Evolutionary conservation across 441 rosid species (phyloP).

Genomic region (Flueggea neowawraea): DNA sequence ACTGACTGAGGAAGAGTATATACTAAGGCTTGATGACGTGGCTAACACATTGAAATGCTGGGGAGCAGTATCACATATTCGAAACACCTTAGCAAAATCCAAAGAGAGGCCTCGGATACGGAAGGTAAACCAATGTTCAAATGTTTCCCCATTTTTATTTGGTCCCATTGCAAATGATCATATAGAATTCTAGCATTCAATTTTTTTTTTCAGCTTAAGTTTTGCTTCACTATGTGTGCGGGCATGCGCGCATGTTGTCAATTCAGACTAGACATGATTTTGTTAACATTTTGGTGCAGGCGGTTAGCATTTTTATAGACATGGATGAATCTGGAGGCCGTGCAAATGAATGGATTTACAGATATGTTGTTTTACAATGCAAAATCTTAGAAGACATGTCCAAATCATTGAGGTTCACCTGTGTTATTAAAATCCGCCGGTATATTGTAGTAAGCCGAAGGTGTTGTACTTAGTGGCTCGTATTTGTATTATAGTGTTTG

Average conservation of each 20-base stretch:
- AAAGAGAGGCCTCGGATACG: conserved; percentile 93
- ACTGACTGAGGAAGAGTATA: conserved; percentile 86
- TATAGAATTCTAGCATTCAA: too few relatives aligned
- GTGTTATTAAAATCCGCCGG: too few relatives aligned
- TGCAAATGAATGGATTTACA: conserved; percentile 96
- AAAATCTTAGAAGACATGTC: too few relatives aligned
- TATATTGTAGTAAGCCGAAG: too few relatives aligned
- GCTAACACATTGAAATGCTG: conserved; percentile 89
- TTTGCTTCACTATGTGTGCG: not conserved
- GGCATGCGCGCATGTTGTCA: too few relatives aligned
- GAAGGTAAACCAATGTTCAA: conserved; percentile 45
- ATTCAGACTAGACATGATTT: too few relatives aligned
- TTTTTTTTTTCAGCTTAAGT: not conserved
- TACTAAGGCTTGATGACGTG: conserved; percentile 89
- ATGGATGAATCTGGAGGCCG: conserved; percentile 95
- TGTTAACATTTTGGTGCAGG: too few relatives aligned
- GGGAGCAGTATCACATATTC: conserved; percentile 96
- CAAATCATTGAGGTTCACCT: too few relatives aligned
- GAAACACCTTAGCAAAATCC: conserved; percentile 73
- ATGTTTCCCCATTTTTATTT: too few relatives aligned
- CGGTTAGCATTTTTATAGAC: conserved; percentile 77
- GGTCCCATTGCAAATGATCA: too few relatives aligned
- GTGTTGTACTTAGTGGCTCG: too few relatives aligned
- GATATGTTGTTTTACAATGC: conserved; percentile 26
- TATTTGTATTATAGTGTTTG: too few relatives aligned